Conservation (phyloP, 352 stramenopile species). For the Phytophthora tentaculata region DNA sequence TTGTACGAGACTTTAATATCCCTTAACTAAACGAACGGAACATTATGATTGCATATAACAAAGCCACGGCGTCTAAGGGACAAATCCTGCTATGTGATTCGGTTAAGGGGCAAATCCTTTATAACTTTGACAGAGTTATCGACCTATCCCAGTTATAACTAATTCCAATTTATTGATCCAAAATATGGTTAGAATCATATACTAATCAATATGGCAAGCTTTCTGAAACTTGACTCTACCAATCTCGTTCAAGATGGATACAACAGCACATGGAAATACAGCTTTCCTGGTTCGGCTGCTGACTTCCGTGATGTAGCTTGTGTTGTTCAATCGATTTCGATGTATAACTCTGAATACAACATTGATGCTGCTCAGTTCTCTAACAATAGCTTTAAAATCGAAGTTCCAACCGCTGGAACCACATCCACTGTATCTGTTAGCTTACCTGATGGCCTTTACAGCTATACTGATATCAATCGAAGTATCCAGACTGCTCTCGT, state of each 20-base stretch:
- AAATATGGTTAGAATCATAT: too few species aligned
- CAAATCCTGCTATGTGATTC: constrained; percentile 17
- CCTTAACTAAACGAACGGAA: background rate
- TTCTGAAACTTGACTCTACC: too few species aligned
- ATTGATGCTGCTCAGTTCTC: background rate
- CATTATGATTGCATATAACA: constrained; percentile 11
- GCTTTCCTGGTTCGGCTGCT: too few species aligned
- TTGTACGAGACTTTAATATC: too few species aligned
- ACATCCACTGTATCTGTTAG: background rate
- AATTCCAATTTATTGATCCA: too few species aligned
- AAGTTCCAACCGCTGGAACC: background rate
- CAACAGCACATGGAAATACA: too few species aligned
- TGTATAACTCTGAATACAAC: background rate
- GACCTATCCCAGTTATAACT: too few species aligned
- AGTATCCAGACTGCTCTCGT: too few species aligned
- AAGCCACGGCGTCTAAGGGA: constrained; percentile 6
- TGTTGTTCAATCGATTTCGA: background rate
- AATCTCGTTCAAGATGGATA: too few species aligned
- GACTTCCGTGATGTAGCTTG: too few species aligned
- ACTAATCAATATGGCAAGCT: background rate
- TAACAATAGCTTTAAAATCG: background rate
- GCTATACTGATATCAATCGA: too few species aligned
- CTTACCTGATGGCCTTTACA: too few species aligned
- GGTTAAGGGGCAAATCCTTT: constrained; percentile 13
- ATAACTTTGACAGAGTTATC: background rate